Evolutionary conservation across 257 asterid species (phyloP).

Genomic region (Dorcoceras hygrometricum): DNA sequence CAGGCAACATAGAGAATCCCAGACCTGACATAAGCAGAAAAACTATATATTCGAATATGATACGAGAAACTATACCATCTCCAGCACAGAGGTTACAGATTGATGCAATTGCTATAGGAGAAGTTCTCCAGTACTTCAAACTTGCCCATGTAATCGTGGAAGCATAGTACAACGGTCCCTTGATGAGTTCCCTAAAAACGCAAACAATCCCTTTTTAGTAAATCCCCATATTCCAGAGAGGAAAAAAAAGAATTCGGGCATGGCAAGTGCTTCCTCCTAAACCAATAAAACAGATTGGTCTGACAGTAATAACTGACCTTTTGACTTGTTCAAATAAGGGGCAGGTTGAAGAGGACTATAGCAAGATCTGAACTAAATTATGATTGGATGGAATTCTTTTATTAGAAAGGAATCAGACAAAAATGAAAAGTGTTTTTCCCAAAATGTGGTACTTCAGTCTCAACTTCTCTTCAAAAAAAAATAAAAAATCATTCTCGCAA

Average conservation of each 20-base stretch:
- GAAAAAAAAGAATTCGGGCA: neutral
- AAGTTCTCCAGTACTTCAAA: conserved; percentile 50
- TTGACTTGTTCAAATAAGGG: neutral
- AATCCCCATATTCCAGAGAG: neutral
- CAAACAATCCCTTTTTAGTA: neutral
- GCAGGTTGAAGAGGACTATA: neutral
- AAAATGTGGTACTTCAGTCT: neutral
- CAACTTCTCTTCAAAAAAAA: neutral
- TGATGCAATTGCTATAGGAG: conserved; percentile 51
- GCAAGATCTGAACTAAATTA: neutral
- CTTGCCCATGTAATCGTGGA: conserved; percentile 36
- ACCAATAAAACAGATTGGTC: neutral
- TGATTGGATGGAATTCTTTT: neutral
- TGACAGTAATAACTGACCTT: no score
- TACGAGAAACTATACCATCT: conserved; percentile 43
- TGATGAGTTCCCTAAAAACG: conserved; percentile 44
- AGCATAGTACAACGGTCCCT: conserved; percentile 46
- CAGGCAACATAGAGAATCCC: neutral
- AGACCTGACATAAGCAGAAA: neutral
- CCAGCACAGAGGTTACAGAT: conserved; percentile 63
- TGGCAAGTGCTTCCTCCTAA: neutral
- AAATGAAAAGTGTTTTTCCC: neutral
- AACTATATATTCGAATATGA: neutral
- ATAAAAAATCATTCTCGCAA: neutral
- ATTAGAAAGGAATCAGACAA: neutral